Base-by-base conservation (phyloP, 805 yeast species). In the Saccharomycodes ludwigii region DNA sequence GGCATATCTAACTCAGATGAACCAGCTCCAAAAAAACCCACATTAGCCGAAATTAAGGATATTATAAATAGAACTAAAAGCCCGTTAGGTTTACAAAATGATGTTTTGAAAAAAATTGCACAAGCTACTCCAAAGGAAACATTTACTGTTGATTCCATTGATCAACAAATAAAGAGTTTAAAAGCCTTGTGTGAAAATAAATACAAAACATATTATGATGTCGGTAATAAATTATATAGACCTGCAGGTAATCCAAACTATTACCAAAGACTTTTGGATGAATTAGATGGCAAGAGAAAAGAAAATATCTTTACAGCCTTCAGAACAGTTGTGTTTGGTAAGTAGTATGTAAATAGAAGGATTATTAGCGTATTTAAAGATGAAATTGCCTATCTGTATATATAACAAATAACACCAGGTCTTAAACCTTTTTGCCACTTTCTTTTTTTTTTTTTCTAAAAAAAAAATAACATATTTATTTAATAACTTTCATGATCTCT, bases 171-270 rank as follows among this genome's bases (percentile, higher is more conserved):
- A 38, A 58, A 59, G 32, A 66, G 86, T 3, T 52, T 78, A 33
- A 61, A 73, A 29, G 70, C 67, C 40, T 53, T 78, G 36, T 65
- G 66, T 35, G 67, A 65, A 34, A 76, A 75, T 48, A 74, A 75
- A 46, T 75, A 75, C 61, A 65, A 62, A 44, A 67, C 68, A 36
- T 72, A 72, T 46, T 81, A 80, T 50, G 61, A 67, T 38, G 66
- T 74, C 21, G 75, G 75, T 34, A 78, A 73, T 27, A 78, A 78
- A 48, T 55, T 85, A 41, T 55, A 71, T 45, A 63, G 55, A 42
- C 96, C 96, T n/a, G 75, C 76, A 46, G 95, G 95, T 2, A 81
- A 83, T 54, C 84, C 94, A 3, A 54, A 65, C 29, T 85, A 85
- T 49, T 85, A 85, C 47, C 68, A 65, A 24, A 66, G 91, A 46